Percentiles rank a stretch among this genome's conserved stretches.
Conservation (phyloP, 164 flowering plant genomes). For the Magnolia officinalis region DNA sequence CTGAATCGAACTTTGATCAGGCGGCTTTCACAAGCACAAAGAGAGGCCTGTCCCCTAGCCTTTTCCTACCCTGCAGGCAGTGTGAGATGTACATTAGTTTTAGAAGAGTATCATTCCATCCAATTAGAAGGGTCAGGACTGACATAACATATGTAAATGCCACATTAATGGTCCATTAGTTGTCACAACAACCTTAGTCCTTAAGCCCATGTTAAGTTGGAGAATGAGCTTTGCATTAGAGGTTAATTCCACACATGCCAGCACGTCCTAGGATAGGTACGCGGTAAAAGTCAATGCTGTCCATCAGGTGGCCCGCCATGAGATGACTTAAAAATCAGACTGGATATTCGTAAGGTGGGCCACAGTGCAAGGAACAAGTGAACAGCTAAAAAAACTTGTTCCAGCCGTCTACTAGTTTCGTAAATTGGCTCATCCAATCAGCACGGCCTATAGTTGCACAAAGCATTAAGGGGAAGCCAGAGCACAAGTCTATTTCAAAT, state of each 20-base stretch:
- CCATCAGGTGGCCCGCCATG: neutral
- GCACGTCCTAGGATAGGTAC: neutral
- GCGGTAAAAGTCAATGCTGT: neutral
- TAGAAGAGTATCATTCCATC: neutral
- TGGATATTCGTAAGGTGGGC: neutral
- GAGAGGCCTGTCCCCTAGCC: slow-evolving; percentile 6
- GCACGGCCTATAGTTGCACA: neutral
- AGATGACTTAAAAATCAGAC: neutral
- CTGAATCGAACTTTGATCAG: neutral
- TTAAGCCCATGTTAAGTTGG: neutral
- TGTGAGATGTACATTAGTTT: neutral
- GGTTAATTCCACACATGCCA: neutral
- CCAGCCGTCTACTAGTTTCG: neutral
- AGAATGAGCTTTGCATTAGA: neutral
- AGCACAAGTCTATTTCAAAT: too few species aligned
- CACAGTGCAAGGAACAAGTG: neutral
- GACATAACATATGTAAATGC: neutral
- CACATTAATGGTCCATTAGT: too few species aligned
- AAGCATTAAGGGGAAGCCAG: neutral
- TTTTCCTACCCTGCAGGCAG: slow-evolving; percentile 8
- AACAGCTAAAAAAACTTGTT: neutral
- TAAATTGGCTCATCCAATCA: neutral
- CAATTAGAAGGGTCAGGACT: neutral
- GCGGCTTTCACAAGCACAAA: slow-evolving; percentile 10
- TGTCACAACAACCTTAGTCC: neutral